These are phyloP conservation scores for Cordyceps militaris DNA, from an alignment of 2,329 filamentous ascomycete species.

Conservation along the genomic window DNA sequence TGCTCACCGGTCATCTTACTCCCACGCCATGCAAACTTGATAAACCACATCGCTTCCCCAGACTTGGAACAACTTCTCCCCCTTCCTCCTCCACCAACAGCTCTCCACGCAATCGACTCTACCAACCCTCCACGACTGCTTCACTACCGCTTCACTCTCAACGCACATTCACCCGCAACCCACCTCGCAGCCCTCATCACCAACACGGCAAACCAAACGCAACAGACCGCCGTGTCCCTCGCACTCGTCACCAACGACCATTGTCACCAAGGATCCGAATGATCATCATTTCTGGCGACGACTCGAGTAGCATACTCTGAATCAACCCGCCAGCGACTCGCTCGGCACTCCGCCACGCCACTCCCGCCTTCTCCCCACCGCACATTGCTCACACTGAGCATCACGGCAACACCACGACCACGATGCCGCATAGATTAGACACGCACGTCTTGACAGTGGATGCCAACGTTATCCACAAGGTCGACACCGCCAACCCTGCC, in stretches of 20 bases:
- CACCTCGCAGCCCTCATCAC: neutral
- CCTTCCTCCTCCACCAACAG: conserved; percentile 16
- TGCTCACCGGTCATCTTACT: conserved; percentile 23
- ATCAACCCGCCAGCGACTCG: conserved; percentile 9
- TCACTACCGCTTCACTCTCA: neutral
- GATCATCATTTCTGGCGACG: conserved; percentile 13
- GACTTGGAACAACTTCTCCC: conserved; percentile 13
- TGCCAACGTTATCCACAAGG: conserved; percentile 84
- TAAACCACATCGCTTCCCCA: conserved; percentile 21
- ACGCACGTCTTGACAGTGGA: conserved; percentile 87
- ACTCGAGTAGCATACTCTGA: conserved; percentile 4
- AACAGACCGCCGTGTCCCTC: neutral
- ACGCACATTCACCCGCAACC: neutral
- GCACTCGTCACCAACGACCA: neutral
- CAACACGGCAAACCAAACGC: neutral
- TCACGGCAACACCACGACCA: conserved; percentile 23
- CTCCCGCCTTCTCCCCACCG: conserved; percentile 14
- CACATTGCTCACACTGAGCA: conserved; percentile 31
- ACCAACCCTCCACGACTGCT: neutral
- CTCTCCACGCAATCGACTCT: neutral
- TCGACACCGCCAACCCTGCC: conserved; percentile 87
- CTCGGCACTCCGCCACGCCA: conserved; percentile 13
- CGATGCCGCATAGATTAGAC: conserved; percentile 78
- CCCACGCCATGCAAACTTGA: conserved; percentile 18
- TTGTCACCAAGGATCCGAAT: neutral